Evolutionary conservation across 2,329 filamentous ascomycete genomes (phyloP).

Genomic region (Chrysoporthe austroafricana): DNA sequence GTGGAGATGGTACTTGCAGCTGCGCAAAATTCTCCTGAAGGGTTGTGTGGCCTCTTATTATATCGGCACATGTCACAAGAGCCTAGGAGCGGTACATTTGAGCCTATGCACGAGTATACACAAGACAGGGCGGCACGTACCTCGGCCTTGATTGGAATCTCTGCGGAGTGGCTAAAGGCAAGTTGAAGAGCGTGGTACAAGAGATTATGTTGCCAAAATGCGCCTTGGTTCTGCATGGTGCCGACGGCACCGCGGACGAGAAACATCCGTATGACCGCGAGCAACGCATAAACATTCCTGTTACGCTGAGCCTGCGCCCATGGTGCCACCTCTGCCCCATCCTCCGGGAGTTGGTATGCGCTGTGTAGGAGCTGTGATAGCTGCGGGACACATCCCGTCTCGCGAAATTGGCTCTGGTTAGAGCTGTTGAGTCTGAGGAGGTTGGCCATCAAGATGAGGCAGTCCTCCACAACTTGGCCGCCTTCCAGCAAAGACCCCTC

Average conservation of each 20-base stretch:
- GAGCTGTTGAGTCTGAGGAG: slow-evolving; percentile 83
- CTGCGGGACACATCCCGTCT: slow-evolving; percentile 80
- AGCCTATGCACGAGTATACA: slow-evolving; percentile 18
- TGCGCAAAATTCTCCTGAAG: slow-evolving; percentile 91
- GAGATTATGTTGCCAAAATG: slow-evolving; percentile 83
- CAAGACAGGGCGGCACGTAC: slow-evolving; percentile 44
- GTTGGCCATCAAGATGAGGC: slow-evolving; percentile 87
- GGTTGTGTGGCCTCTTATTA: slow-evolving; percentile 78
- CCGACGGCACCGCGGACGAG: slow-evolving; percentile 78
- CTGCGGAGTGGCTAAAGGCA: slow-evolving; percentile 75
- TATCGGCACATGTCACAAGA: slow-evolving; percentile 81
- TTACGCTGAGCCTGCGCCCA: slow-evolving; percentile 81
- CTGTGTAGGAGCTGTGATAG: slow-evolving; percentile 71
- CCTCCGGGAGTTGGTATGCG: slow-evolving; percentile 56
- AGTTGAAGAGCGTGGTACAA: slow-evolving; percentile 80
- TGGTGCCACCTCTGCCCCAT: slow-evolving; percentile 64
- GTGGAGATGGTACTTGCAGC: slow-evolving; percentile 71
- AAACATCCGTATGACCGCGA: slow-evolving; percentile 86
- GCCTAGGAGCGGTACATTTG: slow-evolving; percentile 55
- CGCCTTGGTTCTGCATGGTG: slow-evolving; percentile 80
- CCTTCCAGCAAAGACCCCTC: slow-evolving; percentile 85
- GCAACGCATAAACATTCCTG: slow-evolving; percentile 88
- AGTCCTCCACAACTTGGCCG: slow-evolving; percentile 88
- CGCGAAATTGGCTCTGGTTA: slow-evolving; percentile 92
- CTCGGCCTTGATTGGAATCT: slow-evolving; percentile 80